phyloP scores from a whole-genome alignment of 257 asterid species.

The Mentha longifolia region DNA sequence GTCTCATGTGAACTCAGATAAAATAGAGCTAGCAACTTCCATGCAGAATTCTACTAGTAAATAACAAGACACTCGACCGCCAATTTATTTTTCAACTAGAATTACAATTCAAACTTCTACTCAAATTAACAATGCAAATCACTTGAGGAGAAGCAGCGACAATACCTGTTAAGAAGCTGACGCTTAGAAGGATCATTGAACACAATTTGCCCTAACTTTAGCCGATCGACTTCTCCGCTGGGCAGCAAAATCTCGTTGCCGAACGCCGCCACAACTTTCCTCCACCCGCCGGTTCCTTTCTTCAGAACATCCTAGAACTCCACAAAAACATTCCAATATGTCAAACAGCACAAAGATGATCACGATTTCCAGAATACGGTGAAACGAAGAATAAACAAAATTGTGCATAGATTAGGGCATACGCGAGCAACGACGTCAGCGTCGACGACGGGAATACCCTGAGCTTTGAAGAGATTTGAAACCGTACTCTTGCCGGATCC shows the following conservation, averaged over 20 bases:
- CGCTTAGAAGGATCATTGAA: slow-evolving; percentile 76
- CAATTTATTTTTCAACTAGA: slow-evolving; percentile 4
- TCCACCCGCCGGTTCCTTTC: slow-evolving; percentile 92
- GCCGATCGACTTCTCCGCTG: slow-evolving; percentile 85
- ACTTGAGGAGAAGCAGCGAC: background rate
- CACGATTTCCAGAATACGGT: background rate
- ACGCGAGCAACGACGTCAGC: slow-evolving; percentile 90
- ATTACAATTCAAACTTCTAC: background rate
- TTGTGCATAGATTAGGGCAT: slow-evolving; percentile 34
- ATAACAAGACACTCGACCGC: too few relatives aligned
- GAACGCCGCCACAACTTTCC: slow-evolving; percentile 76
- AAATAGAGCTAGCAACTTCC: background rate
- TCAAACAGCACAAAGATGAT: too few relatives aligned
- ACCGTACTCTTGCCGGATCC: slow-evolving; percentile 91
- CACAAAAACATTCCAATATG: slow-evolving; percentile 12
- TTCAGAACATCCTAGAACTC: slow-evolving; percentile 64
- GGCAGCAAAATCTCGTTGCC: slow-evolving; percentile 74
- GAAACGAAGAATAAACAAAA: slow-evolving; percentile 14
- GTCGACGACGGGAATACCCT: slow-evolving; percentile 80
- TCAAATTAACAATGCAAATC: slow-evolving; percentile 1
- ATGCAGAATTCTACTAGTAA: background rate
- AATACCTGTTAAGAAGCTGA: slow-evolving; percentile 84
- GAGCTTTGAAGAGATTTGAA: slow-evolving; percentile 74
- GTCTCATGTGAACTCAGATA: background rate
- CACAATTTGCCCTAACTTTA: slow-evolving; percentile 80